Base-by-base conservation (phyloP, 768 basidiomycete genomes). In the Lactarius evosmus region DNA sequence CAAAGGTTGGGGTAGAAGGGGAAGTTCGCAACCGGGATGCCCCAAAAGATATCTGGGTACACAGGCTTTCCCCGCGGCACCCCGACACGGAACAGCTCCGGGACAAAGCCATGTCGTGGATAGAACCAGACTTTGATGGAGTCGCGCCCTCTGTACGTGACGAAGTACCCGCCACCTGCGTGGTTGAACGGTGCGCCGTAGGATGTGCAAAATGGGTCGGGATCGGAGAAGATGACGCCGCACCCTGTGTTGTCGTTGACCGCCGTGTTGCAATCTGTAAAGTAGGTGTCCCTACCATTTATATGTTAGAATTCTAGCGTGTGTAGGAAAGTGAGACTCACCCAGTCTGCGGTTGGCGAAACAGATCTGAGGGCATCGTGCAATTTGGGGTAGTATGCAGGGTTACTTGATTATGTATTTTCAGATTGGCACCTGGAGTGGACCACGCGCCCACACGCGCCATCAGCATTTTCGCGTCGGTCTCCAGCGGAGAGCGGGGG, bases 91-190 rank as follows among this genome's bases (percentile, higher is more conserved):
- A 84, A 71, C 61, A 77, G 77, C 61, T 61, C 51, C 7, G 86
- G 86, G 3, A 84, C 77, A 22, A 60, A 38, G 14, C 16, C 61
- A 69, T 77, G 66, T 44, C 84, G 75, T 16, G 81, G 69, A 83
- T 84, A 87, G 71, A 85, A 88, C 83, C 85, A 91, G 32, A 88
- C 71, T 56, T 76, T 76, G 25, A 84, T 83, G 3, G 72, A 74
- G 0, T 62, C 41, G 7, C 55, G 59, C 27, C 78, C 75, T 41
- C 80, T 78, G 62, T 75, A 70, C 77, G 86, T 76, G 54, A 77
- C 85, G 71, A 80, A 89, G 76, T 76, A 85, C 0, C 88, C 88
- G 32, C 88, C 88, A 29, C 81, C 79, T 11, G 71, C 72, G 16
- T 36, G 34, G 69, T 87, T 86, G 74, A 86, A 84, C 14, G 64